phyloP scores from a whole-genome alignment of 2,329 filamentous ascomycete genomes.

The Cadophora sp. region DNA sequence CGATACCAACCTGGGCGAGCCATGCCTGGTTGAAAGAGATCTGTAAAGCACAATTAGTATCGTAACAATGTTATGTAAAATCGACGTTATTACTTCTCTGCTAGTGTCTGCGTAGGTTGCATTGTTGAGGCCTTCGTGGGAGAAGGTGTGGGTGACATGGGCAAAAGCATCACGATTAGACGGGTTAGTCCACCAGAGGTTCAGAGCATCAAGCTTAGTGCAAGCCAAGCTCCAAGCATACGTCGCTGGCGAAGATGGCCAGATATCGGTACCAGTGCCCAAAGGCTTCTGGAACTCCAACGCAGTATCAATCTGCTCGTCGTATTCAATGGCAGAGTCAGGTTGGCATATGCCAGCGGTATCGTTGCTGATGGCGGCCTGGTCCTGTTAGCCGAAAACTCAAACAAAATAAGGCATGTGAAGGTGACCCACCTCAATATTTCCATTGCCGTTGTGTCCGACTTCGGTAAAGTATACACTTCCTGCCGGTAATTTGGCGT shows the following conservation, averaged over 20 bases:
- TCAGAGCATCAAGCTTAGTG: slow-evolving; percentile 54
- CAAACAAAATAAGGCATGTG: not conserved
- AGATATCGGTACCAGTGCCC: slow-evolving; percentile 55
- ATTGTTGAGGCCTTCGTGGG: slow-evolving; percentile 63
- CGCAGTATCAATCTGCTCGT: slow-evolving; percentile 51
- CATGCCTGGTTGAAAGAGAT: slow-evolving; percentile 66
- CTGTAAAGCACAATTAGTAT: not conserved
- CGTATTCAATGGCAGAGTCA: slow-evolving; percentile 50
- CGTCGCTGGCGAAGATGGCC: slow-evolving; percentile 46
- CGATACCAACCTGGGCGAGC: slow-evolving; percentile 59
- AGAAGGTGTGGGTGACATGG: slow-evolving; percentile 66
- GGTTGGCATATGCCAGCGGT: slow-evolving; percentile 4
- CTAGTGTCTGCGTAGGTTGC: slow-evolving; percentile 61
- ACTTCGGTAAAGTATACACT: slow-evolving; percentile 59
- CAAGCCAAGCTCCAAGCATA: slow-evolving; percentile 46
- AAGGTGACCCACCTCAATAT: slow-evolving; percentile 47
- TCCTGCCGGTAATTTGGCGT: slow-evolving; percentile 55
- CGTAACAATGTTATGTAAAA: not conserved
- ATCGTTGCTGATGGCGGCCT: slow-evolving; percentile 4
- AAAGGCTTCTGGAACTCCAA: slow-evolving; percentile 54
- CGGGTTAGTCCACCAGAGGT: slow-evolving; percentile 56
- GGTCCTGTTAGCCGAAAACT: not conserved
- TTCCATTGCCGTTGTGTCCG: slow-evolving; percentile 61
- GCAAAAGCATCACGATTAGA: slow-evolving; percentile 59
- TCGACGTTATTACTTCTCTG: slow-evolving; percentile 49